Percentiles rank a stretch among this genome's conserved stretches.
Evolutionary conservation across 139 green algal species (phyloP).

Genomic region (Micromonas commoda): DNA sequence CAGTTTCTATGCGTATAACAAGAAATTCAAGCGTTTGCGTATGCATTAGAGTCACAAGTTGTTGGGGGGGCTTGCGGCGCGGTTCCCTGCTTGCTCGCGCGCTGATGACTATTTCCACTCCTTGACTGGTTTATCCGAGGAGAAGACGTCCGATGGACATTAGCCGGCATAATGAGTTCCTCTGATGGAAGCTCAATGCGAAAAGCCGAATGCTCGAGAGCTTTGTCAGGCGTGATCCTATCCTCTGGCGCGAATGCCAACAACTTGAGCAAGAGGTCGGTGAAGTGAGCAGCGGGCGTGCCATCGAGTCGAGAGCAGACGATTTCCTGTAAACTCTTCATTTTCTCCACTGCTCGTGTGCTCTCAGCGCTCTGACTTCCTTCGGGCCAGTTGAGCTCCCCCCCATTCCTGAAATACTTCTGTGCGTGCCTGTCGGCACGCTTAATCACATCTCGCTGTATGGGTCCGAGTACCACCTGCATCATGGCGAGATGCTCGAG

Average conservation of each 20-base stretch:
- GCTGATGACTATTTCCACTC: background rate
- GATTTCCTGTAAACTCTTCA: background rate
- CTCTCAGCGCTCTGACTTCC: background rate
- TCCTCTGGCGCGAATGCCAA: background rate
- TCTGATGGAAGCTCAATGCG: background rate
- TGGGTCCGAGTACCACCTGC: conserved; percentile 73
- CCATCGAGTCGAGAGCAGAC: background rate
- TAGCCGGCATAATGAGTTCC: background rate
- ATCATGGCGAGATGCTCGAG: conserved; percentile 99
- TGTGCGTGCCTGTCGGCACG: conserved; percentile 22
- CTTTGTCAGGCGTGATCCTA: conserved; percentile 8
- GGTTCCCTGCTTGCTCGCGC: background rate
- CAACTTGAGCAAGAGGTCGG: conserved; percentile 1
- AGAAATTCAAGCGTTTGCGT: too few relatives aligned
- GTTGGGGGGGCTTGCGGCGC: background rate
- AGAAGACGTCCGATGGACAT: background rate
- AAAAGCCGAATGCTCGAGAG: conserved; percentile 18
- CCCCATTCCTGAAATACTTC: background rate
- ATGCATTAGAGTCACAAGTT: background rate
- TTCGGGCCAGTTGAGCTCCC: conserved; percentile 11
- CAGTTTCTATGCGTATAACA: background rate
- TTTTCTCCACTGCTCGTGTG: background rate
- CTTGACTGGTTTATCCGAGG: background rate
- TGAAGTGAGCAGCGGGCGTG: background rate
- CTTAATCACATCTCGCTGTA: conserved; percentile 51